These are phyloP conservation scores for Carpinus fangiana DNA, from an alignment of 306 rosid species.

Conservation along the genomic window DNA sequence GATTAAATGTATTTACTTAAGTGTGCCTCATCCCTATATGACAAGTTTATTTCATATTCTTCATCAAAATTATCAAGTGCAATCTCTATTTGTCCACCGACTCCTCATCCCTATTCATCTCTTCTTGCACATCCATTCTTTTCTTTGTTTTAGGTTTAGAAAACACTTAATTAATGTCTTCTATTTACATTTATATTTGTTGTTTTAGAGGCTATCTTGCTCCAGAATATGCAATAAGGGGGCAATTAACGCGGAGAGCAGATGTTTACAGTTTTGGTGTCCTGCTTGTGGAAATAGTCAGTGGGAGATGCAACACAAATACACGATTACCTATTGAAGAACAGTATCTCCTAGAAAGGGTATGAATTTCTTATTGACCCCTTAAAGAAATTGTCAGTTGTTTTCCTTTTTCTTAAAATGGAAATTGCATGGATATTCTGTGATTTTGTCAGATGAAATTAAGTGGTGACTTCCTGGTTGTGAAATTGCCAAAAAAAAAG, in stretches of 20 bases:
- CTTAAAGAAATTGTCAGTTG: background rate
- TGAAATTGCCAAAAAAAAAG: background rate
- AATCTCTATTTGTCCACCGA: conserved; percentile 3
- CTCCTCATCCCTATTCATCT: conserved; percentile 21
- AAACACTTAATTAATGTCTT: background rate
- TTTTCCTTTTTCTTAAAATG: conserved; percentile 11
- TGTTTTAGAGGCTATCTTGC: conserved; percentile 88
- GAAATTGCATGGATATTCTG: background rate
- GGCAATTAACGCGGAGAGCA: conserved; percentile 79
- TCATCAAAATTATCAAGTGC: background rate
- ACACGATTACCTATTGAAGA: conserved; percentile 64
- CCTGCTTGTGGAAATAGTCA: conserved; percentile 80
- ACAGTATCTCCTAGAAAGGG: conserved; percentile 88
- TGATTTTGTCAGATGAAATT: background rate
- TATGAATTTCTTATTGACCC: conserved; percentile 36
- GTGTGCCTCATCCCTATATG: background rate
- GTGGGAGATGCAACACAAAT: conserved; percentile 84
- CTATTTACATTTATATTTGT: conserved; percentile 24
- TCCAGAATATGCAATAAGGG: conserved; percentile 92
- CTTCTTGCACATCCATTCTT: conserved; percentile 12
- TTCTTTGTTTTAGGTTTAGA: background rate
- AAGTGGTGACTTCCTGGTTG: background rate
- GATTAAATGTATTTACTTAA: background rate
- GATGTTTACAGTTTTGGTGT: conserved; percentile 94
- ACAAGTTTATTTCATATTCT: background rate